These are phyloP conservation scores for Aspergillus clavatus DNA, from an alignment of 2,329 filamentous ascomycete species.

Conservation along the genomic window DNA sequence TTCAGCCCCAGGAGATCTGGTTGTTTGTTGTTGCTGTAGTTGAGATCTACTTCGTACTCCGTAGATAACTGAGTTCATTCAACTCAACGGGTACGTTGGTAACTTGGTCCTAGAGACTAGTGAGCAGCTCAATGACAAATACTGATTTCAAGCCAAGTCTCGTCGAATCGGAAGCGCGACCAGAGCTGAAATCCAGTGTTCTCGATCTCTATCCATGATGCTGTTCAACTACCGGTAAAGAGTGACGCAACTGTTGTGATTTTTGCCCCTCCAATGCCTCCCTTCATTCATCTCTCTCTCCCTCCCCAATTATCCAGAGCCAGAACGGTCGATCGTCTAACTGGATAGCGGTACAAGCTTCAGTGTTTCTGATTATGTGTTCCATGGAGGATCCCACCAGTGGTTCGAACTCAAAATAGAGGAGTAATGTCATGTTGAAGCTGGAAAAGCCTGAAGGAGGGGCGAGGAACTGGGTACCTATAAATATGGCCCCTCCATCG, in stretches of 20 bases:
- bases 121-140: background rate
- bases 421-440: no score
- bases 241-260: conserved; percentile 1
- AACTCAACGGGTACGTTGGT: background rate
- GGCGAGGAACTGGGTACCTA: background rate
- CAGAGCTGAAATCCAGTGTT: background rate
- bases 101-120: background rate
- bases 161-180: background rate
- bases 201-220: no score
- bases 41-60: no score
- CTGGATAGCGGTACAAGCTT: background rate
- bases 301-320: no score
- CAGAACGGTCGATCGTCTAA: background rate
- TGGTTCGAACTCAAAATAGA: background rate
- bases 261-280: background rate
- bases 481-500: conserved; percentile 55
- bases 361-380: background rate
- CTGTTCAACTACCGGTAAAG: no score
- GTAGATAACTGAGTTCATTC: no score
- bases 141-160: background rate
- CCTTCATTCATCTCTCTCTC: background rate
- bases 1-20: background rate
- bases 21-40: no score
- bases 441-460: no score
- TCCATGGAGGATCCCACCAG: background rate